Conservation (phyloP, 306 rosid species). For the Psophocarpus tetragonolobus region DNA sequence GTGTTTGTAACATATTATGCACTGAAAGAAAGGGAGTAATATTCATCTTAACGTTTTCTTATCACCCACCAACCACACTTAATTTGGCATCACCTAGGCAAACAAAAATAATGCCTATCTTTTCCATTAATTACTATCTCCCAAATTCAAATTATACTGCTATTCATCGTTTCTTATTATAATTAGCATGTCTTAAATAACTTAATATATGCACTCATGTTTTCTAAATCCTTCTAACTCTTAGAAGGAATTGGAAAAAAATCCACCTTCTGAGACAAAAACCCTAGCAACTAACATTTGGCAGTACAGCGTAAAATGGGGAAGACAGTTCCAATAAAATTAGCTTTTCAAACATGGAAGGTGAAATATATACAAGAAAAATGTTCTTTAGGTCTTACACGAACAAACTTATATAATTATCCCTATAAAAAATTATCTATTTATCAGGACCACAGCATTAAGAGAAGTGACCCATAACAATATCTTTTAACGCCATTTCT, state of each 20-base stretch:
- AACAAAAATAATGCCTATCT: conserved; percentile 1
- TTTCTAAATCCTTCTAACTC: background rate
- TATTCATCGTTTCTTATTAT: conserved; percentile 33
- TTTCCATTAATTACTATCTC: conserved; percentile 12
- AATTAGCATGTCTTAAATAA: background rate
- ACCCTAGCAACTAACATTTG: background rate
- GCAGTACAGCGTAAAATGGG: background rate
- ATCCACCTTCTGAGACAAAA: background rate
- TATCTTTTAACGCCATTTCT: too few species aligned
- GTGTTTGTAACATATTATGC: conserved; percentile 6
- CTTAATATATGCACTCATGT: background rate
- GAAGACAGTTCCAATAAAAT: conserved; percentile 1
- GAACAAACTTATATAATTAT: too few species aligned
- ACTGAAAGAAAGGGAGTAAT: background rate
- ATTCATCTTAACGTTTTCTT: conserved; percentile 33
- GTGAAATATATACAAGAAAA: background rate
- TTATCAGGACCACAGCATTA: too few species aligned
- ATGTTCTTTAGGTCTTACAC: too few species aligned
- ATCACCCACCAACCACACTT: conserved; percentile 31
- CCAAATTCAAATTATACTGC: background rate
- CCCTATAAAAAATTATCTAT: too few species aligned
- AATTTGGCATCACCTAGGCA: conserved; percentile 41
- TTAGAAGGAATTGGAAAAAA: background rate
- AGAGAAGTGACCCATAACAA: too few species aligned
- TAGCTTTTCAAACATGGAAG: background rate